Evolutionary conservation across 495 filamentous ascomycete genomes (phyloP).

Genomic region (Jackrogersella minutella): DNA sequence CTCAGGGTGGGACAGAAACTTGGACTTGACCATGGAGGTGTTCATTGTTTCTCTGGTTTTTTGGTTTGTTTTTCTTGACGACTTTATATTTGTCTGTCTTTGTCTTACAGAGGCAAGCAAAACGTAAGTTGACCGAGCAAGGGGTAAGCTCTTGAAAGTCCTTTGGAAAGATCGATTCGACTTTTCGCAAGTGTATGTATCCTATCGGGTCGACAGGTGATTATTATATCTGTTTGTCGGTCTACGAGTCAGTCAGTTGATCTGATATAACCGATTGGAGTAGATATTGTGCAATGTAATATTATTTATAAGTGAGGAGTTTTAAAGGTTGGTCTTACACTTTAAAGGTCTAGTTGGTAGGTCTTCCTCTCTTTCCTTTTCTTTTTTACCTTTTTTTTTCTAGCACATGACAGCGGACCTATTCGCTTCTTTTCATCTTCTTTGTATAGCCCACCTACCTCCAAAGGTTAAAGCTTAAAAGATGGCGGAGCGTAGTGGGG

Average conservation of each 20-base stretch:
- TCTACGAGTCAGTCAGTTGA: not conserved
- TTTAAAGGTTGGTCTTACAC: slow-evolving; percentile 2
- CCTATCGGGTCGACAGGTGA: not conserved
- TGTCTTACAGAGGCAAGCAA: not conserved
- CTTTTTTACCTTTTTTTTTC: slow-evolving; percentile 6
- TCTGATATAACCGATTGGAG: not conserved
- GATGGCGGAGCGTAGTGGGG: no score
- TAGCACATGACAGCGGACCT: slow-evolving; percentile 35
- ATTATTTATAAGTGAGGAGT: slow-evolving; percentile 4
- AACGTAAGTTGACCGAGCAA: not conserved
- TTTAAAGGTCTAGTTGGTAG: slow-evolving; percentile 5
- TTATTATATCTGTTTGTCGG: not conserved
- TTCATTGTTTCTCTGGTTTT: slow-evolving; percentile 39
- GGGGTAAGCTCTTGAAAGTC: not conserved
- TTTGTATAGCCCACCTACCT: slow-evolving; percentile 15
- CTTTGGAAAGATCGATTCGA: not conserved
- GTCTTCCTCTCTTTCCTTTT: not conserved
- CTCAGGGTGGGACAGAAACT: slow-evolving; percentile 78
- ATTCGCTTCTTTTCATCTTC: slow-evolving; percentile 5
- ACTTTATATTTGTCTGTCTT: not conserved
- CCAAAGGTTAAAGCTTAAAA: slow-evolving; percentile 29
- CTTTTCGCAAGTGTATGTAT: not conserved
- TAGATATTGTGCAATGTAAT: not conserved
- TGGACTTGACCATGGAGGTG: slow-evolving; percentile 77
- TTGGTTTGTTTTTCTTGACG: not conserved